Evolutionary conservation across 768 basidiomycete genomes (phyloP).

Genomic region (Suillus clintonianus): DNA sequence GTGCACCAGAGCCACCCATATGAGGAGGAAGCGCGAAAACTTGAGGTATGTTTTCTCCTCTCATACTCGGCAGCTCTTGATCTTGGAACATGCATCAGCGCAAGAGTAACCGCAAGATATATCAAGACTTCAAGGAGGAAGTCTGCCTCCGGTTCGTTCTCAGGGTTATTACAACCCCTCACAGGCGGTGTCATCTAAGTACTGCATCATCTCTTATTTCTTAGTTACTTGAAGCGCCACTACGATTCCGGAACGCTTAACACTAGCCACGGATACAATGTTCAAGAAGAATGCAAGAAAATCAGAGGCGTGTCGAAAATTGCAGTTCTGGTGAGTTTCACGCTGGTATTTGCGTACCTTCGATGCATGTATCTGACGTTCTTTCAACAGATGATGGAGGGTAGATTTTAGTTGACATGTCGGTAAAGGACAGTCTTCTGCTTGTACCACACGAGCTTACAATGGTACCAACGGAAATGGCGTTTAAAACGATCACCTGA

Average conservation of each 20-base stretch:
- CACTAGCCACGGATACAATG: conserved; percentile 52
- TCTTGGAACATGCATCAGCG: conserved; percentile 44
- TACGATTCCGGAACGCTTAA: conserved; percentile 51
- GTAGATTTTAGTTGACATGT: not conserved
- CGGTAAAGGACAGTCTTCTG: not conserved
- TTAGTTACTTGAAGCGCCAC: conserved; percentile 66
- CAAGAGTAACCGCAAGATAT: conserved; percentile 73
- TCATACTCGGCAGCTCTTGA: conserved; percentile 1
- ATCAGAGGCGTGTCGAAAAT: conserved; percentile 51
- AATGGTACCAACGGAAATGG: not conserved
- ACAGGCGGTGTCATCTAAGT: not conserved
- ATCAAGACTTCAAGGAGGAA: conserved; percentile 79
- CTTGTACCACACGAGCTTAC: not conserved
- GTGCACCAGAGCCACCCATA: conserved; percentile 86
- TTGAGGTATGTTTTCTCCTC: conserved; percentile 50
- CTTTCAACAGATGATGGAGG: not conserved
- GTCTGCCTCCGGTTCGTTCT: conserved; percentile 57
- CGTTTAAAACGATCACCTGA: not conserved
- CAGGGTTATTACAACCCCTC: not conserved
- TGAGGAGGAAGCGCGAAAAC: conserved; percentile 70
- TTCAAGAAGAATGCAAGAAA: conserved; percentile 64
- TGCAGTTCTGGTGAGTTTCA: conserved; percentile 38
- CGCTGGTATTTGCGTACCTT: not conserved
- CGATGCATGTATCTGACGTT: not conserved
- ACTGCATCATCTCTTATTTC: not conserved